Percentiles rank a stretch among this genome's conserved stretches.
phyloP scores from a whole-genome alignment of 129 eudicot species.

The Dittrichia graveolens region DNA sequence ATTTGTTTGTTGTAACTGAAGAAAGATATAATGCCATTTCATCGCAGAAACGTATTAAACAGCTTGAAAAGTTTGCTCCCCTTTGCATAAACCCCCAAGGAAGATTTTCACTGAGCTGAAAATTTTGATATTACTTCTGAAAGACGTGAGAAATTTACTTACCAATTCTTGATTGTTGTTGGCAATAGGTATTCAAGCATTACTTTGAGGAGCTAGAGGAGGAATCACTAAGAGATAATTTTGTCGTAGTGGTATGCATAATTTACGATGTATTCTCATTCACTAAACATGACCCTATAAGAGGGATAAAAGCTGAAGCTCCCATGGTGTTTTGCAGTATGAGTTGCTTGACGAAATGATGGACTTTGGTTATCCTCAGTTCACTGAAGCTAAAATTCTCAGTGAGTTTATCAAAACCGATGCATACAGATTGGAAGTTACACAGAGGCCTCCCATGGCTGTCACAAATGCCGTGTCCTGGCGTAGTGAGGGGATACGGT shows the following conservation, averaged over 20 bases:
- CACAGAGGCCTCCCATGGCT: conserved; percentile 99
- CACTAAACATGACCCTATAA: not conserved
- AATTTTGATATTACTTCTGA: not conserved
- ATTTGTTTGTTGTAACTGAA: not conserved
- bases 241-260: conserved; percentile 88
- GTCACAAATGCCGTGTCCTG: conserved; percentile 99
- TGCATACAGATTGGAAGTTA: conserved; percentile 97
- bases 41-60: not conserved
- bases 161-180: conserved; percentile 13
- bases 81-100: too few species aligned
- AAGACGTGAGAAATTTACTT: conserved; percentile 1
- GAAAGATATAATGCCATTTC: conserved; percentile 5
- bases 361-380: conserved; percentile 99
- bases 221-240: conserved; percentile 97
- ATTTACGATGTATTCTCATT: not conserved
- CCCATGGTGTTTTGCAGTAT: conserved; percentile 53
- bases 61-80: not conserved
- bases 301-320: conserved; percentile 27
- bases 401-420: conserved; percentile 98
- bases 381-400: conserved; percentile 95
- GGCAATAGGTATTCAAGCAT: conserved; percentile 84
- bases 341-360: conserved; percentile 97
- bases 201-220: conserved; percentile 98
- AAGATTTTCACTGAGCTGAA: not conserved
- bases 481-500: conserved; percentile 98